phyloP scores from a whole-genome alignment of 176 grass and related monocot genomes.

The Canna indica region DNA sequence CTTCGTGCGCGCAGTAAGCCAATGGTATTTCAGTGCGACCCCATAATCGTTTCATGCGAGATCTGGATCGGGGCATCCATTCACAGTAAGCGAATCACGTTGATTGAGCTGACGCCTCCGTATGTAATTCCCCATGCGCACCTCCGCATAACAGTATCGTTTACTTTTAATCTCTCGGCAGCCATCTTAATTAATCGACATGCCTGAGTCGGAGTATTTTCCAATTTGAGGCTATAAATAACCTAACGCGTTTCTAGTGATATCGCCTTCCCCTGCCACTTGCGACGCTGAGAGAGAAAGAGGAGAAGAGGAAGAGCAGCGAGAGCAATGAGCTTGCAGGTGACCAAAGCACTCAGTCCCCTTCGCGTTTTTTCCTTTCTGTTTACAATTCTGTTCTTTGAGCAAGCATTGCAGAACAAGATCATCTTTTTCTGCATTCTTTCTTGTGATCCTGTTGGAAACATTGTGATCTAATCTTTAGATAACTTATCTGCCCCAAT shows the following conservation, averaged over 20 bases:
- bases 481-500: neutral
- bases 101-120: too few relatives aligned
- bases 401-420: neutral
- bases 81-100: too few relatives aligned
- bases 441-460: neutral
- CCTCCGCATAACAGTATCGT: too few relatives aligned
- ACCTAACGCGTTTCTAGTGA: neutral
- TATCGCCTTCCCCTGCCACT: neutral
- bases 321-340: slow-evolving; percentile 1
- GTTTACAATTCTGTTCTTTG: neutral
- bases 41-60: too few relatives aligned
- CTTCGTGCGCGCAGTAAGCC: too few relatives aligned
- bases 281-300: neutral
- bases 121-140: too few relatives aligned
- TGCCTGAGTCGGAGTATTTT: neutral
- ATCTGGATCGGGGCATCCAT: too few relatives aligned
- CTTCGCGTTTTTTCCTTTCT: neutral
- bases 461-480: neutral
- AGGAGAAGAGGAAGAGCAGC: neutral
- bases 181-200: too few relatives aligned
- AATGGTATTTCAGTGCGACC: too few relatives aligned
- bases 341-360: neutral
- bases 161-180: too few relatives aligned
- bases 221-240: neutral
- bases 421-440: neutral